Evolutionary conservation across 345 rosid genomes (phyloP).

Genomic region (Nasturtium officinale): DNA sequence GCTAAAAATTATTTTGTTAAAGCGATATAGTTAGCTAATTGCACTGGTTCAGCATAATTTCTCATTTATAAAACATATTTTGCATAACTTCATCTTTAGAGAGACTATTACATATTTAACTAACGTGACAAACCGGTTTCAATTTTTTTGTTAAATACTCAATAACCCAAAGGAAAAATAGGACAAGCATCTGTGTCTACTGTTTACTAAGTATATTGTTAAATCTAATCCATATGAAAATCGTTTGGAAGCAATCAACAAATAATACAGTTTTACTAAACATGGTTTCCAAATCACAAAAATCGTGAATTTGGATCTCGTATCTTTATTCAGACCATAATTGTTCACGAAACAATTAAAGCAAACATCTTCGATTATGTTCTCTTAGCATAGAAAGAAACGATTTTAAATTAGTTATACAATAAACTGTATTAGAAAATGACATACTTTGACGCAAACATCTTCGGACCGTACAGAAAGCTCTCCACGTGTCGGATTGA

Average conservation of each 20-base stretch:
- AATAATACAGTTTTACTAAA: neutral
- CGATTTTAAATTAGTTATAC: neutral
- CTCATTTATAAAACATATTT: neutral
- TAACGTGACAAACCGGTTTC: neutral
- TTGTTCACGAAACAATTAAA: conserved; percentile 28
- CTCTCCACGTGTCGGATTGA: conserved; percentile 34
- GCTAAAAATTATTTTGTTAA: too few species aligned
- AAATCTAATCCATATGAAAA: neutral
- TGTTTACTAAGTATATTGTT: neutral
- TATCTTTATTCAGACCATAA: conserved; percentile 31
- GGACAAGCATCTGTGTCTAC: neutral
- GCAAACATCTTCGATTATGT: conserved; percentile 38
- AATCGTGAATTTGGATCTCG: conserved; percentile 35
- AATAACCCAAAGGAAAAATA: neutral
- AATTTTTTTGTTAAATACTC: neutral
- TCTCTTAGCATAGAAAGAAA: conserved; percentile 36
- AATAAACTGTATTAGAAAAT: conserved; percentile 13
- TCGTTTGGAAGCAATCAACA: conserved; percentile 4
- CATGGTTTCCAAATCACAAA: conserved; percentile 30
- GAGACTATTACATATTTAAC: neutral
- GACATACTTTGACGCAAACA: conserved; percentile 28
- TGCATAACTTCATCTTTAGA: neutral
- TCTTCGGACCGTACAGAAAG: conserved; percentile 37
- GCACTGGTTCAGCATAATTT: neutral
- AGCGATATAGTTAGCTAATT: neutral